phyloP scores from a whole-genome alignment of 2,329 filamentous ascomycete species.

The Dactylellina cionopaga region DNA sequence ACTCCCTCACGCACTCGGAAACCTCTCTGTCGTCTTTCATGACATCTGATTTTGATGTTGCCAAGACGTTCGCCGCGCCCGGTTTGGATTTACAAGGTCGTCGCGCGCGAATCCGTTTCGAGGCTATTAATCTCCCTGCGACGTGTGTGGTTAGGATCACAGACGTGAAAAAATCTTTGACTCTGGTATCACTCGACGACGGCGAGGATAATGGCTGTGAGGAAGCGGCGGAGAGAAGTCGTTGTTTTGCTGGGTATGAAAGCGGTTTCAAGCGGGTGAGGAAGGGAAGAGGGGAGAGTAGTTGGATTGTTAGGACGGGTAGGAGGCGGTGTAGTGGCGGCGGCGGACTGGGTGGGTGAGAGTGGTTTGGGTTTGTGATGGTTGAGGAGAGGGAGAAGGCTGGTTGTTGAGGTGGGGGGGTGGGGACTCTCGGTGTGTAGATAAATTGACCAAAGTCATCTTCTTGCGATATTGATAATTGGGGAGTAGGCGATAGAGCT shows the following conservation, averaged over 20 bases:
- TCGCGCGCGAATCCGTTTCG: slow-evolving; percentile 36
- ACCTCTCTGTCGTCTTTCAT: slow-evolving; percentile 56
- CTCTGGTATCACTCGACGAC: slow-evolving; percentile 13
- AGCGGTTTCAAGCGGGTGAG: slow-evolving; percentile 55
- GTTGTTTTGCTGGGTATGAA: slow-evolving; percentile 56
- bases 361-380: slow-evolving; percentile 24
- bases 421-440: slow-evolving; percentile 45
- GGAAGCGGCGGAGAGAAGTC: slow-evolving; percentile 49
- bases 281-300: slow-evolving; percentile 54
- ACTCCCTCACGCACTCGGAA: slow-evolving; percentile 54
- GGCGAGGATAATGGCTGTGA: too few species aligned
- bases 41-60: slow-evolving; percentile 46
- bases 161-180: slow-evolving; percentile 51
- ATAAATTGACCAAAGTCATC: slow-evolving; percentile 57
- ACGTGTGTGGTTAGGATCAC: slow-evolving; percentile 55
- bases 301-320: slow-evolving; percentile 53
- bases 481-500: too few species aligned
- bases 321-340: slow-evolving; percentile 54
- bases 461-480: slow-evolving; percentile 38
- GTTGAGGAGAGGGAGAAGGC: slow-evolving; percentile 30
- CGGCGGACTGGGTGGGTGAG: slow-evolving; percentile 36
- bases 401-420: slow-evolving; percentile 22
- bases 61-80: not conserved
- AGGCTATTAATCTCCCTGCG: slow-evolving; percentile 54
- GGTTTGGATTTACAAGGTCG: not conserved